Conservation (phyloP, 371 early-diverging fungal genomes). For the Catenaria anguillulae region DNA sequence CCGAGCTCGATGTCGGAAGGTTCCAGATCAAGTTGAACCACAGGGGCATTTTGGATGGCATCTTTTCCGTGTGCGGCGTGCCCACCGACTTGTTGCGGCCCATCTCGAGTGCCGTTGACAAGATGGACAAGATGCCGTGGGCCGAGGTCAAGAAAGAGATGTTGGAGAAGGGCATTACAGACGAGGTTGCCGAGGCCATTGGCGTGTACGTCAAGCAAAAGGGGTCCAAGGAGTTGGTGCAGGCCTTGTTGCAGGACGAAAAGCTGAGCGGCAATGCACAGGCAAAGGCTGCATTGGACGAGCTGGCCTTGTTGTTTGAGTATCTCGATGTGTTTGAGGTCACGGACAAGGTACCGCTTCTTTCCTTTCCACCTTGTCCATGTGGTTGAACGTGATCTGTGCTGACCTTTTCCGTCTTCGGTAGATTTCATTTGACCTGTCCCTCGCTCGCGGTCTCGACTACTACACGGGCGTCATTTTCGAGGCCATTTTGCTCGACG, state of each 20-base stretch:
- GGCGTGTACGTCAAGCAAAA: conserved; percentile 72
- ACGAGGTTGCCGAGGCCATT: conserved; percentile 70
- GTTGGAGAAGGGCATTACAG: conserved; percentile 77
- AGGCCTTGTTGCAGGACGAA: conserved; percentile 43
- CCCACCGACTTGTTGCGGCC: conserved; percentile 66
- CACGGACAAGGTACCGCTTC: conserved; percentile 31
- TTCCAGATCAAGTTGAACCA: conserved; percentile 92
- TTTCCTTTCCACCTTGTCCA: background rate
- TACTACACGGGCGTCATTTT: conserved; percentile 99
- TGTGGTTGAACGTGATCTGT: background rate
- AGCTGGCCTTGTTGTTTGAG: conserved; percentile 71
- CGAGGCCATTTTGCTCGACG: conserved; percentile 72
- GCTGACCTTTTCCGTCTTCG: background rate
- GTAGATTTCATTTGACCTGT: conserved; percentile 80
- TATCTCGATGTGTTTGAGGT: conserved; percentile 77
- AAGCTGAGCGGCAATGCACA: conserved; percentile 44
- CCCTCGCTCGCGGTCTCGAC: conserved; percentile 94
- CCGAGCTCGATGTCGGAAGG: conserved; percentile 56
- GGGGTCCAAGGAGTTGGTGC: conserved; percentile 70
- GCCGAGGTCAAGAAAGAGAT: conserved; percentile 88
- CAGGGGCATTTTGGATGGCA: conserved; percentile 89
- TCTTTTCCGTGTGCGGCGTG: conserved; percentile 93
- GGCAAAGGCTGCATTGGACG: conserved; percentile 73
- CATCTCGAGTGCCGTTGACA: conserved; percentile 97
- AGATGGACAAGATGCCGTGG: conserved; percentile 95